Evolutionary conservation across 495 filamentous ascomycete genomes (phyloP).

Genomic region (Filosporella fistucella): DNA sequence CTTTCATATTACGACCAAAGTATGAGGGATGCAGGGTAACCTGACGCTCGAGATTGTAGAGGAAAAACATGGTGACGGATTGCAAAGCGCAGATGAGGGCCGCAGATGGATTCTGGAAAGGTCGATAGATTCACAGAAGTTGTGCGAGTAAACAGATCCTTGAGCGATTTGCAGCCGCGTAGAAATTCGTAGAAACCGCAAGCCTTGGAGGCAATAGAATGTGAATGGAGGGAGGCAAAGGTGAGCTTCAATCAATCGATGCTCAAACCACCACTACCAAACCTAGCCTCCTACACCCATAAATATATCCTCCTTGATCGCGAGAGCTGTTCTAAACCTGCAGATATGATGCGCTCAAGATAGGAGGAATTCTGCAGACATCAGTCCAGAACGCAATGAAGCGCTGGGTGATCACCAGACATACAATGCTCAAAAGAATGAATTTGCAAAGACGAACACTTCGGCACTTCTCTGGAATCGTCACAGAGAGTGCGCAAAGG

Average conservation of each 20-base stretch:
- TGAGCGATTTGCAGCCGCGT: no score
- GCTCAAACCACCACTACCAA: constrained; percentile 11
- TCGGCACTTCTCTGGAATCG: constrained; percentile 19
- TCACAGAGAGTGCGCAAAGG: constrained; percentile 25
- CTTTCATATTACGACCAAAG: constrained; percentile 86
- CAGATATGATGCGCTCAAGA: constrained; percentile 20
- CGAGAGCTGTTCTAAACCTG: constrained; percentile 7
- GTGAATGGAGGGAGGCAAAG: no score
- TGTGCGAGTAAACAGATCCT: not conserved
- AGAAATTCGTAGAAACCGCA: no score
- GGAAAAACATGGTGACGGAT: constrained; percentile 77
- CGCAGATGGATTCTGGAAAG: no score
- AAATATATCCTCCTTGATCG: constrained; percentile 13
- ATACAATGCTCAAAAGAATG: constrained; percentile 22
- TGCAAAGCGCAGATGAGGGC: no score
- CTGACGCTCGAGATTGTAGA: constrained; percentile 87
- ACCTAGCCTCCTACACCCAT: constrained; percentile 19
- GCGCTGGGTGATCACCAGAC: constrained; percentile 18
- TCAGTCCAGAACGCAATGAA: constrained; percentile 22
- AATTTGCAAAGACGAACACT: constrained; percentile 20
- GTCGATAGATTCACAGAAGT: not conserved
- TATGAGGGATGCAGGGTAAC: constrained; percentile 95
- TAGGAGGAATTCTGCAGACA: constrained; percentile 21
- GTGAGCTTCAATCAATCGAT: no score
- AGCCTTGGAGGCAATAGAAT: no score